Evolutionary conservation across 192 early-diverging fungal genomes (phyloP).

Genomic region (Spinellus fusiger): DNA sequence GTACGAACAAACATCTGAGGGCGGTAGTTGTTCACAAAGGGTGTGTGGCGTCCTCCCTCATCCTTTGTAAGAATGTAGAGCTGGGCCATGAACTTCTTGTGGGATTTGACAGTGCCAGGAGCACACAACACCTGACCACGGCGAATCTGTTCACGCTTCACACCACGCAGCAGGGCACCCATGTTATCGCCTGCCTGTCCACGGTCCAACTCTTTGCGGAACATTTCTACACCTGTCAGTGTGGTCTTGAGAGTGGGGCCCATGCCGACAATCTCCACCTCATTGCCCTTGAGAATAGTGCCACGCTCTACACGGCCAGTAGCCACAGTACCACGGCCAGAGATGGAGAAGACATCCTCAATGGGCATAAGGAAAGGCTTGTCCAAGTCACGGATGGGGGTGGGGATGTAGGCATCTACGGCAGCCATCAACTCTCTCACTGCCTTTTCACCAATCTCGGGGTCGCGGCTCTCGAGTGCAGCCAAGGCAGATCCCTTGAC

Average conservation of each 20-base stretch:
- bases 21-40: constrained; percentile 95
- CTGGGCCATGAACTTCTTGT: constrained; percentile 91
- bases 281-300: constrained; percentile 83
- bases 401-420: constrained; percentile 89
- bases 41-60: constrained; percentile 97
- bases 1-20: constrained; percentile 95
- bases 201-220: constrained; percentile 97
- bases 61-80: constrained; percentile 96
- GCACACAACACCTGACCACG: constrained; percentile 91
- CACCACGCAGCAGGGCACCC: constrained; percentile 92
- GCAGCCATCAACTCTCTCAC: constrained; percentile 90
- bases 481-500: constrained; percentile 91
- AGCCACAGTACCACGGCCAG: constrained; percentile 94
- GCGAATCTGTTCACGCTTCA: constrained; percentile 94
- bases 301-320: constrained; percentile 96
- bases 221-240: constrained; percentile 98
- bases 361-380: constrained; percentile 99
- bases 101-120: constrained; percentile 90
- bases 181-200: constrained; percentile 99
- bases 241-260: constrained; percentile 86
- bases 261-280: constrained; percentile 96
- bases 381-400: constrained; percentile 87
- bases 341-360: constrained; percentile 97
- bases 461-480: constrained; percentile 86
- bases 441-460: constrained; percentile 85